Conservation (phyloP, 2,329 filamentous ascomycete species). For the Metarhizium rileyi region DNA sequence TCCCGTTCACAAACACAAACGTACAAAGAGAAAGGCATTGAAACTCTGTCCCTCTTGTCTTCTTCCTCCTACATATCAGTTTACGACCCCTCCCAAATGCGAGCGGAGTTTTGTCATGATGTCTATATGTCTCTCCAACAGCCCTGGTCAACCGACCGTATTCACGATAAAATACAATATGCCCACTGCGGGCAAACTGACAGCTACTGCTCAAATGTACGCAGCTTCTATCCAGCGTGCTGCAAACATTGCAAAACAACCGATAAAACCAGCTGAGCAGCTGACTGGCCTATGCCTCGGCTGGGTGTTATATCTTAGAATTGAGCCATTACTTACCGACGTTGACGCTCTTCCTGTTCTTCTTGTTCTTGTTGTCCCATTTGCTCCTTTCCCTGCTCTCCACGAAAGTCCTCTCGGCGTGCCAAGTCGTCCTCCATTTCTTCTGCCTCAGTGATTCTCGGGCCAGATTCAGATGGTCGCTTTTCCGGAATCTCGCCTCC, state of each 20-base stretch:
- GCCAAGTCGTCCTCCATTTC: constrained; percentile 37
- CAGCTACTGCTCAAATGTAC: not conserved
- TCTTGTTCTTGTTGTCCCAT: not conserved
- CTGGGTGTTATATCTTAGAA: not conserved
- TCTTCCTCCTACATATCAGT: not conserved
- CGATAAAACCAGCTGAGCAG: not conserved
- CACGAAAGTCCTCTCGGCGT: constrained; percentile 17
- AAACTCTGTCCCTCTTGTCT: not conserved
- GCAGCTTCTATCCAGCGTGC: not conserved
- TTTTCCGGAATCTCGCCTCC: constrained; percentile 57
- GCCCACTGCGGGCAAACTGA: not conserved
- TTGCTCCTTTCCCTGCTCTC: not conserved
- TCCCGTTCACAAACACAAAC: too few species aligned
- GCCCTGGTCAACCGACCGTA: not conserved
- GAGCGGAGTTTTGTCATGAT: not conserved
- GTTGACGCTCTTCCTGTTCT: not conserved
- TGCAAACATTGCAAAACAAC: not conserved
- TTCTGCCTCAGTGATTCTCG: constrained; percentile 40
- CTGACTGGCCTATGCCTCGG: not conserved
- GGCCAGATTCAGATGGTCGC: constrained; percentile 20
- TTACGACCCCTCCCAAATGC: not conserved
- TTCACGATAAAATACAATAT: not conserved
- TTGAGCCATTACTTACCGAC: not conserved
- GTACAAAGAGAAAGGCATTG: not conserved
- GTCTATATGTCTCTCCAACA: not conserved